Conservation (phyloP, 2,329 filamentous ascomycete genomes). For the Aspergillus ruber region DNA sequence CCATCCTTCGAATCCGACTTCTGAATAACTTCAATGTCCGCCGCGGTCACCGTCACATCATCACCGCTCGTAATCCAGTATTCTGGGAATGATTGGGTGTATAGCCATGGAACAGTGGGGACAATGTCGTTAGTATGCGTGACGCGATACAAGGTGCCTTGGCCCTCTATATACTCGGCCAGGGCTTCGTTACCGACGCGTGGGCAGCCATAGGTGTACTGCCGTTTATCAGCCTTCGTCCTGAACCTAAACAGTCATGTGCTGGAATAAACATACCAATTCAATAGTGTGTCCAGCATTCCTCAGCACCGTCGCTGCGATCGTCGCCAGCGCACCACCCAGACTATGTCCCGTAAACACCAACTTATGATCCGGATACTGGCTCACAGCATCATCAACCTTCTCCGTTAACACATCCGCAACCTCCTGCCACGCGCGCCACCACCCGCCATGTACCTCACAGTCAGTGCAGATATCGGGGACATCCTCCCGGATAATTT, state of each 20-base stretch:
- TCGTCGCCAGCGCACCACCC: conserved; percentile 45
- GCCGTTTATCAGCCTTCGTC: too few species aligned
- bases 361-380: conserved; percentile 38
- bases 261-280: conserved; percentile 30
- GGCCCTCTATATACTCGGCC: conserved; percentile 32
- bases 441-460: conserved; percentile 42
- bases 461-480: conserved; percentile 42
- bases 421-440: conserved; percentile 37
- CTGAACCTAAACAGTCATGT: too few species aligned
- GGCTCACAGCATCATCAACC: conserved; percentile 22
- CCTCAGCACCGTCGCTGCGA: conserved; percentile 43
- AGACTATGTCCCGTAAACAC: conserved; percentile 47
- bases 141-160: conserved; percentile 30
- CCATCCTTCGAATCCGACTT: conserved; percentile 27
- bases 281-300: conserved; percentile 34
- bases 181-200: conserved; percentile 36
- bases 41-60: conserved; percentile 20
- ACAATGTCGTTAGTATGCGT: conserved; percentile 36
- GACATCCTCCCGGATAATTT: conserved; percentile 17
- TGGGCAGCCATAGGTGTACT: conserved; percentile 41
- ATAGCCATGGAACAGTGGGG: conserved; percentile 10
- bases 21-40: conserved; percentile 26
- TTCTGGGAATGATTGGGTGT: conserved; percentile 24
- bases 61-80: conserved; percentile 35
- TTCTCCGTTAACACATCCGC: conserved; percentile 32